Evolutionary conservation across 2,329 filamentous ascomycete species (phyloP).

Genomic region (Xylariaceae sp.): DNA sequence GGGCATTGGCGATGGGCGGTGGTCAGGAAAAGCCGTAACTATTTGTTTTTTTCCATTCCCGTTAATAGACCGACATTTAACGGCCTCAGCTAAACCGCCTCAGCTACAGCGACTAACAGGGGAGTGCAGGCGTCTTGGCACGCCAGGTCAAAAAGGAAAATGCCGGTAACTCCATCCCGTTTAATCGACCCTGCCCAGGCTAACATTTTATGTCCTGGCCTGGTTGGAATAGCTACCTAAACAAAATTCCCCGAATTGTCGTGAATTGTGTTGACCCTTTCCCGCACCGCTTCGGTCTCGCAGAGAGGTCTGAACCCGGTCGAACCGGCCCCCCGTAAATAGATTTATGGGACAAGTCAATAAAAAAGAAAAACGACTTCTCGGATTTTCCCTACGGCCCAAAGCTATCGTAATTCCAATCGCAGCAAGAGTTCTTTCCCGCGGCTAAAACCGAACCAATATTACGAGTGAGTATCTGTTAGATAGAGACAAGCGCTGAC

Average conservation of each 20-base stretch:
- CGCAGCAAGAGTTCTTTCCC: background rate
- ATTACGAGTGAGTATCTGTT: background rate
- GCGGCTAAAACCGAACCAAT: background rate
- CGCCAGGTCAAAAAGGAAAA: background rate
- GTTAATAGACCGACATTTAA: background rate
- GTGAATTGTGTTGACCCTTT: background rate
- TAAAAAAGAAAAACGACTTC: too few relatives aligned
- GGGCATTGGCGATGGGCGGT: background rate
- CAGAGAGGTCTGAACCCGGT: background rate
- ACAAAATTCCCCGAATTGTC: background rate
- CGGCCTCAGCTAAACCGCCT: too few relatives aligned
- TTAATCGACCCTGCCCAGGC: too few relatives aligned
- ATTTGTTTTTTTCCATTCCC: background rate
- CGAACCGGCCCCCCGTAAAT: background rate
- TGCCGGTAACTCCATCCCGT: background rate
- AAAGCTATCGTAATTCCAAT: background rate
- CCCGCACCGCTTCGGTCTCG: background rate
- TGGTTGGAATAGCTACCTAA: too few relatives aligned
- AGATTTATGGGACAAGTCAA: too few relatives aligned
- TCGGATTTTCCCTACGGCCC: too few relatives aligned
- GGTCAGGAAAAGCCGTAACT: background rate
- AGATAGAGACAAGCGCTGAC: background rate
- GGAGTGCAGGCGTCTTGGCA: background rate
- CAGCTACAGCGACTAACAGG: background rate
- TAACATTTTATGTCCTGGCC: too few relatives aligned